A percentile compares a stretch with the other conserved stretches of the same genome.
Evolutionary conservation across 129 eudicot species (phyloP).

Genomic region (Arctium minus): DNA sequence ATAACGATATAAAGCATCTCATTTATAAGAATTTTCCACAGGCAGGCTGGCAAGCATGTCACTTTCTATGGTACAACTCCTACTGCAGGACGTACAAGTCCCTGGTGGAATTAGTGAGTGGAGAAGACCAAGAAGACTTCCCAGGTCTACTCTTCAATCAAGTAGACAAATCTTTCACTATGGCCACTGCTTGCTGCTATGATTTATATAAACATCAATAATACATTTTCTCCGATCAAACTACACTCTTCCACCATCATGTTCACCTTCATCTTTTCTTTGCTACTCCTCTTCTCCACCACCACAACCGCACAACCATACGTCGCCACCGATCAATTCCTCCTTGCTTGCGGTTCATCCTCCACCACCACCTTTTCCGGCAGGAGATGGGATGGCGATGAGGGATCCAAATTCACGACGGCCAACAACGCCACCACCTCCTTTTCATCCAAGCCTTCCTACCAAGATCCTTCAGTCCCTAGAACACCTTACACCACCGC

Average conservation of each 20-base stretch:
- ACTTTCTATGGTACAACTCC: not conserved
- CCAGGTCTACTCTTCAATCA: not conserved
- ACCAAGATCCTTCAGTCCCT: not conserved
- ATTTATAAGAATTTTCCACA: not conserved
- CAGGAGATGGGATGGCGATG: conserved; percentile 29
- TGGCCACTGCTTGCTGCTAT: not conserved
- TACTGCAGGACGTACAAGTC: not conserved
- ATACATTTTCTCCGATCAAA: conserved; percentile 7
- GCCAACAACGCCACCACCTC: conserved; percentile 8
- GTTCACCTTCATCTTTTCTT: not conserved
- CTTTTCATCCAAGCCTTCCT: not conserved
- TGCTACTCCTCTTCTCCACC: not conserved
- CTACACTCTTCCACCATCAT: not conserved
- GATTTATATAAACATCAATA: not conserved
- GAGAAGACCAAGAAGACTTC: not conserved
- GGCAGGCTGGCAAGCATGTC: not conserved
- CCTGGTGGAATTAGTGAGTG: not conserved
- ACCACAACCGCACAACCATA: conserved; percentile 3
- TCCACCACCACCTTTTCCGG: not conserved
- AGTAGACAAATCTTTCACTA: not conserved
- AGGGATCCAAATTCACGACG: not conserved
- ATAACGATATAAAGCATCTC: not conserved
- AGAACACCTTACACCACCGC: conserved; percentile 25
- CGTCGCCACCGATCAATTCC: conserved; percentile 20
- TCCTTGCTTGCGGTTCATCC: conserved; percentile 27